Conservation (phyloP, 768 basidiomycete species). For the Filobasidium floriforme region DNA sequence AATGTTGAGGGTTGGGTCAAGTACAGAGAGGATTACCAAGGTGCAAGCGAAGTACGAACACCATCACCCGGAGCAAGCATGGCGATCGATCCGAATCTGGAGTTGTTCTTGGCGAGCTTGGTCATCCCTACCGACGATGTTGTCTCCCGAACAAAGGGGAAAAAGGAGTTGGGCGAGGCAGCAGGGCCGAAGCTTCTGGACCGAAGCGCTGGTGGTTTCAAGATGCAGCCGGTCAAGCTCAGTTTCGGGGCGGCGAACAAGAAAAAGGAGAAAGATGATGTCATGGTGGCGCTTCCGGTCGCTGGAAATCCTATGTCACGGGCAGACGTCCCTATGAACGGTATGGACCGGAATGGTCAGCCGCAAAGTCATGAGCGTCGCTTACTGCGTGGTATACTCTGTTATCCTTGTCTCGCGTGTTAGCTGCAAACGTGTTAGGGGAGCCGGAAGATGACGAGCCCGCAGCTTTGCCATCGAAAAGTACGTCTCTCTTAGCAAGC, state of each 20-base stretch:
- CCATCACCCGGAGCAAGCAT: slow-evolving; percentile 16
- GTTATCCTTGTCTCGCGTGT: slow-evolving; percentile 1
- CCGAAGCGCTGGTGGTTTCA: slow-evolving; percentile 10
- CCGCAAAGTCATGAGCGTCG: slow-evolving; percentile 3
- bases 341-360: slow-evolving; percentile 5
- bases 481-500: slow-evolving; percentile 4
- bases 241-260: slow-evolving; percentile 2
- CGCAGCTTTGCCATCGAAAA: slow-evolving; percentile 15
- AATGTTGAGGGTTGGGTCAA: slow-evolving; percentile 19
- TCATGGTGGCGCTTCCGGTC: slow-evolving; percentile 17
- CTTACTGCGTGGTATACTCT: slow-evolving; percentile 11
- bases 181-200: not conserved
- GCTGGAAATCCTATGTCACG: slow-evolving; percentile 4
- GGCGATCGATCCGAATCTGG: slow-evolving; percentile 4
- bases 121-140: slow-evolving; percentile 1
- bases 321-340: not conserved
- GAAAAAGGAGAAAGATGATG: slow-evolving; percentile 22
- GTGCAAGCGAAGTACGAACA: slow-evolving; percentile 28
- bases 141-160: not conserved
- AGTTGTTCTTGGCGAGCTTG: slow-evolving; percentile 3
- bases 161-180: not conserved
- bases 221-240: slow-evolving; percentile 16
- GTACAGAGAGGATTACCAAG: slow-evolving; percentile 85
- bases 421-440: slow-evolving; percentile 28
- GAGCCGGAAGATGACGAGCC: slow-evolving; percentile 36